A percentile compares a stretch with the other conserved stretches of the same genome.
Conservation (phyloP, 768 basidiomycete species). For the Plicaturopsis crispa region DNA sequence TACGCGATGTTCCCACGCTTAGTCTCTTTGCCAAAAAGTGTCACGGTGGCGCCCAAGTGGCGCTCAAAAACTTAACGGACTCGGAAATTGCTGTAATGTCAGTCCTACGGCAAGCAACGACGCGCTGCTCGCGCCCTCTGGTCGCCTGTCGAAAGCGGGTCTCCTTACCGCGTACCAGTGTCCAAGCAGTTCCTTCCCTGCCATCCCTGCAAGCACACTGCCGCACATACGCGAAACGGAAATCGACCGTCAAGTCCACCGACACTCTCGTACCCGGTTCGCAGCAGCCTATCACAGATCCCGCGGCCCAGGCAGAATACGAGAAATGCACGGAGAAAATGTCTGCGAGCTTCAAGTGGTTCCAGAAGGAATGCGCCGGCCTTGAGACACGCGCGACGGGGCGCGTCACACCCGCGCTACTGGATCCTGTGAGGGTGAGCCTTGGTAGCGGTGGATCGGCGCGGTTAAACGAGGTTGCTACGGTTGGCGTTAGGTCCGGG, state of each 20-base stretch:
- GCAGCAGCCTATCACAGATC: constrained; percentile 48
- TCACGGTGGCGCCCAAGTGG: too few species aligned
- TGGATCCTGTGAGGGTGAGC: constrained; percentile 60
- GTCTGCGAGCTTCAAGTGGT: constrained; percentile 60
- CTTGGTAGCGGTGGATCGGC: constrained; percentile 29
- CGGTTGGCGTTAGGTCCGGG: constrained; percentile 76
- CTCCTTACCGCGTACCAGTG: too few species aligned
- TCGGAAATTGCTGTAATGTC: too few species aligned
- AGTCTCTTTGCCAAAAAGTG: too few species aligned
- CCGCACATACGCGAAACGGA: constrained; percentile 21
- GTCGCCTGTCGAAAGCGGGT: too few species aligned
- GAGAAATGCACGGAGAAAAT: constrained; percentile 57
- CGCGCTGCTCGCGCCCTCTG: too few species aligned
- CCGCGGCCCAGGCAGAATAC: constrained; percentile 51
- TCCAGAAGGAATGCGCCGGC: constrained; percentile 67
- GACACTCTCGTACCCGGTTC: constrained; percentile 61
- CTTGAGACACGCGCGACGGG: constrained; percentile 69
- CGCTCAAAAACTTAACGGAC: too few species aligned
- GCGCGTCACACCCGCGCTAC: constrained; percentile 65
- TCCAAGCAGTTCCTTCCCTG: too few species aligned
- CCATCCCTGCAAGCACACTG: not conserved
- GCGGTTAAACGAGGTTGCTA: constrained; percentile 65
- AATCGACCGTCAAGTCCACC: constrained; percentile 36
- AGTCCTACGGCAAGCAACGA: too few species aligned
- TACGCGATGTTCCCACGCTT: too few species aligned